phyloP scores from a whole-genome alignment of 2,329 filamentous ascomycete genomes.

The Colletotrichum incanum region DNA sequence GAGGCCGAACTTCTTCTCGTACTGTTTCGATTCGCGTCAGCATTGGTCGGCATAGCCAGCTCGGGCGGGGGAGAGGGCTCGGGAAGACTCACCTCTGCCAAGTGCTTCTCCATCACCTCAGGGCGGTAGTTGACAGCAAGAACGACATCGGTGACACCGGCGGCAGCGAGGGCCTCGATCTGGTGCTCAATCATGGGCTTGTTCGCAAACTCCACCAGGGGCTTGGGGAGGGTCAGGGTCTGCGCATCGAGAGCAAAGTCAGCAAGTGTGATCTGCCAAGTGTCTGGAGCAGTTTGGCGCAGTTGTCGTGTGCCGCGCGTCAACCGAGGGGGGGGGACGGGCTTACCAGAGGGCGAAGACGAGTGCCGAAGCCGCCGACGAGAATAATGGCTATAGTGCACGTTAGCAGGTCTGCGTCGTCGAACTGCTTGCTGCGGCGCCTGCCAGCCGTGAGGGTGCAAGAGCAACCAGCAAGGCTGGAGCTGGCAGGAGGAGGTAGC shows the following conservation, averaged over 20 bases:
- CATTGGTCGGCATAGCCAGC: background rate
- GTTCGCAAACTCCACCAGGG: conserved; percentile 98
- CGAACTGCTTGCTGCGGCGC: background rate
- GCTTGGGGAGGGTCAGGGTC: conserved; percentile 98
- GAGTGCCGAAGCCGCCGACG: conserved; percentile 98
- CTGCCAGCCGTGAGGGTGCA: background rate
- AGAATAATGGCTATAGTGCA: conserved; percentile 88
- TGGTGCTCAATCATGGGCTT: conserved; percentile 99
- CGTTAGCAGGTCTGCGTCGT: conserved; percentile 31
- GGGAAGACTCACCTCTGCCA: conserved; percentile 82
- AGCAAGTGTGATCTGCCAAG: conserved; percentile 43
- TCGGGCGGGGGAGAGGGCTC: background rate
- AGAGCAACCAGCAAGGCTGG: background rate
- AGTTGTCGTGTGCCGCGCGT: conserved; percentile 11
- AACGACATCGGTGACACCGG: conserved; percentile 97
- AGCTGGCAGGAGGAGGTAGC: background rate
- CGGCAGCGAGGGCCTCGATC: conserved; percentile 92
- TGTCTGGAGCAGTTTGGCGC: background rate
- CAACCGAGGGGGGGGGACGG: conserved; percentile 5
- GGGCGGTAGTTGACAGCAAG: conserved; percentile 99
- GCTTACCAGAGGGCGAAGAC: conserved; percentile 93
- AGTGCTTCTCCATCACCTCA: conserved; percentile 95
- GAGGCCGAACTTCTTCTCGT: conserved; percentile 92
- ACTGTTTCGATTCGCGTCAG: conserved; percentile 64
- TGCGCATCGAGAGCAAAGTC: conserved; percentile 53